Evolutionary conservation across 140 eudicot species (phyloP).

Genomic region (Ambrosia hybrid): DNA sequence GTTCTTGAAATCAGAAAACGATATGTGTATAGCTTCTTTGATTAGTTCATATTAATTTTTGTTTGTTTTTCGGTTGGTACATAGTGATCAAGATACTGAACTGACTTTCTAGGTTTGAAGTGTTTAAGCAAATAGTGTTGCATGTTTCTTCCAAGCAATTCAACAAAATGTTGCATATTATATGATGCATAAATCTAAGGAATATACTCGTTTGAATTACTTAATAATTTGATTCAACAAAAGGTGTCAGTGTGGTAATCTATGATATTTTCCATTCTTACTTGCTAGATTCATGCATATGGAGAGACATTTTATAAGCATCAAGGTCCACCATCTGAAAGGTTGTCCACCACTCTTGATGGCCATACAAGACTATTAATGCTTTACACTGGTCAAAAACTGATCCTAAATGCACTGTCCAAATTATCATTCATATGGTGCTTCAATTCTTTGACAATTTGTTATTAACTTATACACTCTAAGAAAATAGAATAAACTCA

Average conservation of each 20-base stretch:
- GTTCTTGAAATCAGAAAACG: neutral
- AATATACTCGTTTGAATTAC: neutral
- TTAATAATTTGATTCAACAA: neutral
- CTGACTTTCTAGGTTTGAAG: neutral
- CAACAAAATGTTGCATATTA: neutral
- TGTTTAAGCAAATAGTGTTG: neutral
- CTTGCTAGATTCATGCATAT: slow-evolving; percentile 52
- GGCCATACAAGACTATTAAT: slow-evolving; percentile 68
- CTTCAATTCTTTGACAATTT: slow-evolving; percentile 9
- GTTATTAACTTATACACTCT: slow-evolving; percentile 9
- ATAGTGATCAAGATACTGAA: neutral
- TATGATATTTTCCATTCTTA: slow-evolving; percentile 16
- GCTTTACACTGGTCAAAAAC: slow-evolving; percentile 61
- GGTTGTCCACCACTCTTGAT: slow-evolving; percentile 46
- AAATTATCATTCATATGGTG: slow-evolving; percentile 19
- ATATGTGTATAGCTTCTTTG: no score
- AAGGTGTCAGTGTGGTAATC: slow-evolving; percentile 7
- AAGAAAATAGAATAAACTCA: neutral
- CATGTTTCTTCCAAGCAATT: neutral
- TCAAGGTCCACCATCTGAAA: slow-evolving; percentile 33
- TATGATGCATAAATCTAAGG: slow-evolving; percentile 4
- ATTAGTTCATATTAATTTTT: neutral
- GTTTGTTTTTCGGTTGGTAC: no score
- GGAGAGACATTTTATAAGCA: slow-evolving; percentile 37
- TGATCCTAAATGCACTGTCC: slow-evolving; percentile 45